Base-by-base conservation (phyloP, 139 green algal genomes). In the Micractinium conductrix region DNA sequence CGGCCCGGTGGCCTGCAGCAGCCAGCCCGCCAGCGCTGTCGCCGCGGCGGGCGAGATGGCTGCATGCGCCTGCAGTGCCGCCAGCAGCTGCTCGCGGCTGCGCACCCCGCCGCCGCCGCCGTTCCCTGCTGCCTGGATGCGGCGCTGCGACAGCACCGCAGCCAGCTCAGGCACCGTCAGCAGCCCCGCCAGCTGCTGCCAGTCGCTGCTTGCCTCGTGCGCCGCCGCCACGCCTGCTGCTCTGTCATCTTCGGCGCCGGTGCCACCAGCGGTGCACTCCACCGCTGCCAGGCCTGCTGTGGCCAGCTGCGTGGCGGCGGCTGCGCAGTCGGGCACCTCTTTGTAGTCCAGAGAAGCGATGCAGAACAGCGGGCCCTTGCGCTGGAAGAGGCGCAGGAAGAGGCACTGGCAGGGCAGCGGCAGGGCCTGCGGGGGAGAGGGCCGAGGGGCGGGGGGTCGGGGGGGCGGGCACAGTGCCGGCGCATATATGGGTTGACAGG, bases 371-470 rank as follows among this genome's bases (percentile, higher is more conserved):
- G 87, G 82, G 21, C 92, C 90, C 55, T 85, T 88, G 44, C 92
- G 88, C 83, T 88, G 90, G 72, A 89, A 91, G 48, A 95, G 82
- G 2, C 92, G 87, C 70, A 95, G 85, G 85, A 94, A 90, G 8
- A 95, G 80, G 80, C 73, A 84, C 68, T 91, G 82, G 1, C 86
- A 72, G 2, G 83, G 42, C 26, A 79, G 69, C 0, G 75, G 42
- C 68, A 93, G 84, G 4, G 19, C 78, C 87, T 90, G 86, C 81
- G 74, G 38, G 4, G 28, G 7, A 6, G 28, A 16, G 42, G 44
- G 35, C 17, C 14, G 24, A 26, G 12, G 12, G 48, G n/a, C 4
- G n/a, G n/a, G n/a, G n/a, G n/a, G n/a, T n/a, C n/a, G n/a, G n/a
- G n/a, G 44, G 44, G 12, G 21, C 44, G 44, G 45, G 22, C 16